phyloP scores from a whole-genome alignment of 257 asterid species.

The Solanum arcanum region DNA sequence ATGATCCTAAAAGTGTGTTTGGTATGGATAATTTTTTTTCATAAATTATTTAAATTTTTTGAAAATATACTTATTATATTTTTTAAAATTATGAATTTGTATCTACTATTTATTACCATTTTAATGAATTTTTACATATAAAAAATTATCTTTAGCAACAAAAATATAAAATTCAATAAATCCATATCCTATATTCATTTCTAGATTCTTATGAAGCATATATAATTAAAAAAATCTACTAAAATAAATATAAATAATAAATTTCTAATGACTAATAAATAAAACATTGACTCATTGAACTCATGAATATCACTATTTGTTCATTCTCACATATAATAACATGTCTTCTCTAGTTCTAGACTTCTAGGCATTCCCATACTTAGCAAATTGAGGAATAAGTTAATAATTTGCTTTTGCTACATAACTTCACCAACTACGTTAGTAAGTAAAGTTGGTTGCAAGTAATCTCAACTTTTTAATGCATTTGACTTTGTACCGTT shows the following conservation, averaged over 20 bases:
- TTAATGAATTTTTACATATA: neutral
- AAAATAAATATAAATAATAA: neutral
- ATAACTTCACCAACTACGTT: neutral
- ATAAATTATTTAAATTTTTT: neutral
- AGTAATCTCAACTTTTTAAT: neutral
- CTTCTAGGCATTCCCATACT: neutral
- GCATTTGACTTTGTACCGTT: neutral
- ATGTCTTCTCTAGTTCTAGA: neutral
- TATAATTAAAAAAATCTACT: neutral
- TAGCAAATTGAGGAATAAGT: neutral
- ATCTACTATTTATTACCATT: neutral
- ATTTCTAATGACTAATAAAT: neutral
- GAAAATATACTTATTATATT: neutral
- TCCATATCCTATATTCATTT: neutral
- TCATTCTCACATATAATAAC: neutral
- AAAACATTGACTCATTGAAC: neutral
- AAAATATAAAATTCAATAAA: neutral
- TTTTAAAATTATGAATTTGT: neutral
- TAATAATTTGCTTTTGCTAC: neutral
- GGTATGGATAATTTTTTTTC: no score
- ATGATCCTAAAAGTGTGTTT: no score
- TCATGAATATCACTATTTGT: neutral
- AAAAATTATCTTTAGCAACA: neutral
- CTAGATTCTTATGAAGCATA: neutral
- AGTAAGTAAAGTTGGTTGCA: neutral